Base-by-base conservation (phyloP, 2,329 filamentous ascomycete genomes). In the Sclerotinia sclerotiorum region DNA sequence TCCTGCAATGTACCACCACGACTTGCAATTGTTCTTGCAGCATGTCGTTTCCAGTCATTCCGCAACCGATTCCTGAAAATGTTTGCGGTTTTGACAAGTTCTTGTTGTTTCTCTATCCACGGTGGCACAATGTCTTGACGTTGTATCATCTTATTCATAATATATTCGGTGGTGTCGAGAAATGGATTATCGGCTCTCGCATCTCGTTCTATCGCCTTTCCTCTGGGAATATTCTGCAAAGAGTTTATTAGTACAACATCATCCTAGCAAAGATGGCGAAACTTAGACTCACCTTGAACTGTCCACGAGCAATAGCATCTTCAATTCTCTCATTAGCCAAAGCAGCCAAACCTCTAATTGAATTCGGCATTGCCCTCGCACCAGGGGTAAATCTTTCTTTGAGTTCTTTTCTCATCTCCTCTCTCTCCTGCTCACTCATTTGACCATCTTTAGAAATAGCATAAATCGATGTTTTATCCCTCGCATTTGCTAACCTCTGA, bases 31-130 rank as follows among this genome's bases (percentile, higher is more conserved):
- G 88, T 85, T 62, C 92, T 83, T 1, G 92, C 89, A 6, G 91
- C 92, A 79, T 97, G 92, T 48, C 93, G 85, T 77, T 87, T 88
- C 94, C 94, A 98, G 74, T 97, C 93, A 52, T 84, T 87, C 48
- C 94, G 84, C 70, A 98, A 77, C n/a, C 92, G 83, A 2, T 83
- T 80, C 2, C 95, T 86, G 76, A 99, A 97, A 1, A 84, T 83
- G 17, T 83, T 84, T 0, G 89, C 85, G 0, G 91, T 85, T 70
- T 87, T 88, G 15, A 88, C 84, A 7, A 98, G 82, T 75, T 97
- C 93, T 77, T 98, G 94, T 78, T 99, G 95, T 80, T 97, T 98
- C 80, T 99, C 95, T 69, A 99, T 98, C 95, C 95, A 99, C 0
- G 94, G 94, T 0, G 95, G 95, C 0, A 97, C 92, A 69, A 98